Evolutionary conservation across 345 rosid genomes (phyloP), one percentile per base, ranked within the genome.

Genomic region (Raphanus raphanistrum): DNA sequence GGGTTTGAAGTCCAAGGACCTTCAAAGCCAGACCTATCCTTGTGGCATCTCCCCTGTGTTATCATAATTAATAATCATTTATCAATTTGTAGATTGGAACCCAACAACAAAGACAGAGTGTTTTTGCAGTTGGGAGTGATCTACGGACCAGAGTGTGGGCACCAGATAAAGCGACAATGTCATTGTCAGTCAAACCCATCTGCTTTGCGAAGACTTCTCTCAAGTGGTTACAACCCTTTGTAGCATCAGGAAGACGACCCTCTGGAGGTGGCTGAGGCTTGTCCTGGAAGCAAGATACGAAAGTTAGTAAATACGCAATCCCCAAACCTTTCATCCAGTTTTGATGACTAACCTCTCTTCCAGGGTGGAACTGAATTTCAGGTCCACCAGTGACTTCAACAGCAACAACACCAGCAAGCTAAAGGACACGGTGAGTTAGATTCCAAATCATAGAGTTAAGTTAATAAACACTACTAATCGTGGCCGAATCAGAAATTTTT

Each of bases 241-340:
- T 92, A 33, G 99, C 98, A 83, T 95, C 90, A 50, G 99, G 99
- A n/a, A 95, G 87, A 75, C 99, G 99, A 6, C 99, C 99, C 80
- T 95, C 99, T 1, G 93, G 96, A 26, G 99, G 98, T 73, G 99
- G 94, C 29, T 67, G 57, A 0, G 93, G 90, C 86, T 92, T 90
- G 89, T 94, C 98, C 98, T 94, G 89, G 52, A 21, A 65, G 1
- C 5, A 75, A 1, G 27, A 70, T 0, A 31, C 17, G 3, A 64
- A 6, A 4, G 1, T 64, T 25, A 69, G 26, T 4, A 48, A 48
- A 25, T 52, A 80, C 0, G 3, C 63, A n/a, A 63, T 76, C 41
- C 52, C 1, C n/a, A 29, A 21, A 5, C 9, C 2, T 9, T 41
- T 21, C 21, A 21, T 21, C 21, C 21, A 21, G 21, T 21, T 21